These are phyloP conservation scores for Lyophyllum shimeji DNA, from an alignment of 768 basidiomycete genomes.

Conservation along the genomic window DNA sequence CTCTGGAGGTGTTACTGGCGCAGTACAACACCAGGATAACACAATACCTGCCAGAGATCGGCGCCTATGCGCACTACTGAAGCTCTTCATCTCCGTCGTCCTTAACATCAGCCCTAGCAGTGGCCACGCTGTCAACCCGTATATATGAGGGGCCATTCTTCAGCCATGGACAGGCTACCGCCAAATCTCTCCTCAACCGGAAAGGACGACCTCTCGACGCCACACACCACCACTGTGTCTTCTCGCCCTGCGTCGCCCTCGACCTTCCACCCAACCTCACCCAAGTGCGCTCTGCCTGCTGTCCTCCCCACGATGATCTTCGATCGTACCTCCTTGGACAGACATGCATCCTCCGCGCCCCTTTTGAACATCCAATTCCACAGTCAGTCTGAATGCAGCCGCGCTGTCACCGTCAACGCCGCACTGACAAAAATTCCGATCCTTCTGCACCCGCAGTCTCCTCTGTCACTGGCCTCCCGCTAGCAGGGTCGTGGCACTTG, in stretches of 20 bases:
- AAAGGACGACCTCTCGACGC: background rate
- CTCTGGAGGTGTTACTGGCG: no score
- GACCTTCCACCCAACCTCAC: background rate
- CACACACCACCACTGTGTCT: background rate
- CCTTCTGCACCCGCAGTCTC: background rate
- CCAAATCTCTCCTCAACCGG: background rate
- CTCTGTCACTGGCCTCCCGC: conserved; percentile 5
- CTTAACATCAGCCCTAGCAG: background rate
- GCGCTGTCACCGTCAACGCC: background rate
- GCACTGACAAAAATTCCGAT: background rate
- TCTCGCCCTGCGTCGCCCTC: background rate
- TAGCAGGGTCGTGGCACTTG: background rate
- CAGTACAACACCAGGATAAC: no score
- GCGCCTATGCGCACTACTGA: background rate
- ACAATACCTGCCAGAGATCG: background rate
- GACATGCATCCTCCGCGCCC: background rate
- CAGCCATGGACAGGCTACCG: background rate
- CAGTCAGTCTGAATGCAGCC: conserved; percentile 4
- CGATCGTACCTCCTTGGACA: background rate
- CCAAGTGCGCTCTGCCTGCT: background rate
- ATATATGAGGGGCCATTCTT: background rate
- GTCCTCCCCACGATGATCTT: background rate
- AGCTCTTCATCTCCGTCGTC: background rate
- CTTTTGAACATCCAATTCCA: conserved; percentile 17
- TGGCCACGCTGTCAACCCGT: background rate